A percentile compares a stretch with the other conserved stretches of the same genome.
Conservation (phyloP, 192 early-diverging fungal species). For the Coemansia sp. region DNA sequence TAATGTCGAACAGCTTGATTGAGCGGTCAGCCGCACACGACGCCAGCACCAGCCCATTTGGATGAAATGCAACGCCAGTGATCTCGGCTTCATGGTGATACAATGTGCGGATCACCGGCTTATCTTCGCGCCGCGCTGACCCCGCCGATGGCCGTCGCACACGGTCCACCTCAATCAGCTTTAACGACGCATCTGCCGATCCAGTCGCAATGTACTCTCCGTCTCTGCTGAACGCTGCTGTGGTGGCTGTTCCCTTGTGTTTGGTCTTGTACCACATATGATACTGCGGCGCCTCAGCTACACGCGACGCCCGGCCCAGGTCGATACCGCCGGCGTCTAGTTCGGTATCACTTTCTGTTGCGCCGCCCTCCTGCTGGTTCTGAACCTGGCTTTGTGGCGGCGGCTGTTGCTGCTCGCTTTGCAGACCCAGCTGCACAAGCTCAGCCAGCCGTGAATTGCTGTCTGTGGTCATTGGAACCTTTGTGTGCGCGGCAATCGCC, state of each 20-base stretch:
- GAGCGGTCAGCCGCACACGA: slow-evolving; percentile 80
- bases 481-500: slow-evolving; percentile 64
- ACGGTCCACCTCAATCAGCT: slow-evolving; percentile 83
- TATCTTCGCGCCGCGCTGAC: slow-evolving; percentile 65
- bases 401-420: slow-evolving; percentile 46
- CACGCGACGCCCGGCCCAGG: slow-evolving; percentile 9
- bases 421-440: slow-evolving; percentile 61
- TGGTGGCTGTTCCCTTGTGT: slow-evolving; percentile 71
- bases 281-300: slow-evolving; percentile 53
- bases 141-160: slow-evolving; percentile 61
- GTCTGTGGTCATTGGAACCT: slow-evolving; percentile 58
- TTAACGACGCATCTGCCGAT: slow-evolving; percentile 82
- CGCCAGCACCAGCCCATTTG: slow-evolving; percentile 86
- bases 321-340: slow-evolving; percentile 14
- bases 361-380: slow-evolving; percentile 11
- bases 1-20: slow-evolving; percentile 89
- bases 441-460: slow-evolving; percentile 62
- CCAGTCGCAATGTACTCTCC: slow-evolving; percentile 86
- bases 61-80: slow-evolving; percentile 87
- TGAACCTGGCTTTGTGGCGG: neutral
- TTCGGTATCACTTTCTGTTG: slow-evolving; percentile 13
- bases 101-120: slow-evolving; percentile 84
- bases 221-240: slow-evolving; percentile 62
- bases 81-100: slow-evolving; percentile 82
- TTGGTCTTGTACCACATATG: slow-evolving; percentile 69